Percentiles rank a stretch among this genome's conserved stretches.
Evolutionary conservation across 2,329 filamentous ascomycete species (phyloP).

Genomic region (Fusarium siculi): DNA sequence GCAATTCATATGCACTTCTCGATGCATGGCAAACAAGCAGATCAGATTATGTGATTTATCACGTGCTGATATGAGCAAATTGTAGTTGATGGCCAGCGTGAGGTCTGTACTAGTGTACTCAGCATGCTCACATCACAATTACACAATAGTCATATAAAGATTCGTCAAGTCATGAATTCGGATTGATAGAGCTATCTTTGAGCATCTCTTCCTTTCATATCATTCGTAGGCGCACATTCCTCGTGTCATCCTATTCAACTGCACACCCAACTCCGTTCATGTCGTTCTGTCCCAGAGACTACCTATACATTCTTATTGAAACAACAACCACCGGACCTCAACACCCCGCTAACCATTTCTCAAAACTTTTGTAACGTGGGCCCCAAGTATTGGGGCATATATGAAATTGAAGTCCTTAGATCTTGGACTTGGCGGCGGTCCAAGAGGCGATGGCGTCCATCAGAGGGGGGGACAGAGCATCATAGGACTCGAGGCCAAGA

Average conservation of each 20-base stretch:
- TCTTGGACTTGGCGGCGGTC: constrained; percentile 59
- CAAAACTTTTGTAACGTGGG: constrained; percentile 20
- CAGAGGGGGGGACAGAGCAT: constrained; percentile 68
- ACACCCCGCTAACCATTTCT: constrained; percentile 17
- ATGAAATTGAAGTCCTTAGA: constrained; percentile 8
- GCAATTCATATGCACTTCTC: not conserved
- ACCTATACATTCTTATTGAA: constrained; percentile 11
- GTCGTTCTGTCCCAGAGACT: not conserved
- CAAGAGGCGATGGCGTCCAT: constrained; percentile 71
- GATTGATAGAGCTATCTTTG: constrained; percentile 23
- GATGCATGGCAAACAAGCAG: not conserved
- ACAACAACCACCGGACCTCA: constrained; percentile 16
- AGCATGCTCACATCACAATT: not conserved
- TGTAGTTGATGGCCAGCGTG: not conserved
- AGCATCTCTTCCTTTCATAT: constrained; percentile 16
- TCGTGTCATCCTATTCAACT: constrained; percentile 11
- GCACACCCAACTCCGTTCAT: constrained; percentile 22
- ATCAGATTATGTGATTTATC: not conserved
- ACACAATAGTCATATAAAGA: not conserved
- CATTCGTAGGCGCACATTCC: constrained; percentile 2
- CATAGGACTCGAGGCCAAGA: constrained; percentile 70
- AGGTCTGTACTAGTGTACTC: not conserved
- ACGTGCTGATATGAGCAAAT: not conserved
- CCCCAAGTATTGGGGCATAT: not conserved
- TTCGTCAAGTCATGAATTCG: constrained; percentile 15